Conservation (phyloP, 2,329 filamentous ascomycete species). For the Hypomyces perniciosus region DNA sequence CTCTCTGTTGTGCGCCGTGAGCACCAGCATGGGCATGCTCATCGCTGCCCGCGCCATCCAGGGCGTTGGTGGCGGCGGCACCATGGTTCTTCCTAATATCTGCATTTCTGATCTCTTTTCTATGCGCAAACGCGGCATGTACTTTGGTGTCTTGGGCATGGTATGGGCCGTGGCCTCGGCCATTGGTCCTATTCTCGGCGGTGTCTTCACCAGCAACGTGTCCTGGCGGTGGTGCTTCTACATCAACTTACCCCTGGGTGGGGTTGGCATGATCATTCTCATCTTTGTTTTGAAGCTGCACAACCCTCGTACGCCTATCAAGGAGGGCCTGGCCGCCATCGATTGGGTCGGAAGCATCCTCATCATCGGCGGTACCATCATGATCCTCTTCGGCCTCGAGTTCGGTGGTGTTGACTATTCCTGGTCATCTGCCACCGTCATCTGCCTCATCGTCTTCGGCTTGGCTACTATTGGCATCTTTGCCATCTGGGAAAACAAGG, state of each 20-base stretch:
- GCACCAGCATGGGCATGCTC: constrained; percentile 44
- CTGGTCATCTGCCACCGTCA: constrained; percentile 68
- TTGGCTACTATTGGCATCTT: constrained; percentile 59
- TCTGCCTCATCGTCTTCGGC: constrained; percentile 75
- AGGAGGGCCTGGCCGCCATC: constrained; percentile 56
- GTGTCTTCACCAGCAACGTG: constrained; percentile 56
- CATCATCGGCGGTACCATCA: constrained; percentile 72
- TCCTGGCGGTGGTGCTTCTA: constrained; percentile 68
- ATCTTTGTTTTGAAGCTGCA: constrained; percentile 62
- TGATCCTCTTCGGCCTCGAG: constrained; percentile 81
- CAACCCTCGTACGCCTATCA: constrained; percentile 58
- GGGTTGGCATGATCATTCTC: constrained; percentile 41
- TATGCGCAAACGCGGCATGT: constrained; percentile 44
- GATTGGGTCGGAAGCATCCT: constrained; percentile 51
- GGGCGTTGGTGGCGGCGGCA: constrained; percentile 51
- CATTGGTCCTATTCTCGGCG: constrained; percentile 63
- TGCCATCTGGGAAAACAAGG: constrained; percentile 63
- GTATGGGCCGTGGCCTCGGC: constrained; percentile 61
- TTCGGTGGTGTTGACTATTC: constrained; percentile 72
- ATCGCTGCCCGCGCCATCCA: constrained; percentile 52
- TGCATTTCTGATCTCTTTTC: constrained; percentile 52
- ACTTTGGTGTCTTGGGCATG: constrained; percentile 47
- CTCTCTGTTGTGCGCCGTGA: constrained; percentile 48
- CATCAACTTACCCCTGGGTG: constrained; percentile 52
- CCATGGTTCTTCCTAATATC: constrained; percentile 56